Evolutionary conservation across 352 stramenopile genomes (phyloP).

Genomic region (Globisporangium alternatum): DNA sequence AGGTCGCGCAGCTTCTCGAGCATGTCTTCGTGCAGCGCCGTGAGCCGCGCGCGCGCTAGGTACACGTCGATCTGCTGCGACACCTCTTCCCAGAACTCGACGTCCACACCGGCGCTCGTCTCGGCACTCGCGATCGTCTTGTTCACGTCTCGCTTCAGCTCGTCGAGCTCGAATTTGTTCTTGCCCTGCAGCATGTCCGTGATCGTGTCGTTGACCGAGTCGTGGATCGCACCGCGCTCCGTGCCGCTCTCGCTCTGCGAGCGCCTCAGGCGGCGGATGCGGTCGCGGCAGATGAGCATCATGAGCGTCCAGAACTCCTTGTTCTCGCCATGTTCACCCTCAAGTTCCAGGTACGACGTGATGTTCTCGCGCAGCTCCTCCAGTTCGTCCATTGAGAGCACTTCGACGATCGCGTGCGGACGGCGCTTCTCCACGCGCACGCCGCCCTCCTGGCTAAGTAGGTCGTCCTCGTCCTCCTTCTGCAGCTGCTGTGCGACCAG

Average conservation of each 20-base stretch:
- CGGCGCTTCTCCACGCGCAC: conserved; percentile 82
- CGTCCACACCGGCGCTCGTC: conserved; percentile 76
- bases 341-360: conserved; percentile 88
- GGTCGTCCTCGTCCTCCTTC: conserved; percentile 77
- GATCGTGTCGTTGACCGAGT: conserved; percentile 85
- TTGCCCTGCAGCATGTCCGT: conserved; percentile 89
- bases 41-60: conserved; percentile 85
- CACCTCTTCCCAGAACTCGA: conserved; percentile 94
- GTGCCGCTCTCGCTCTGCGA: conserved; percentile 70
- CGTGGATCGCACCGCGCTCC: conserved; percentile 79
- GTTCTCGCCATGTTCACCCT: conserved; percentile 59
- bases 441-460: conserved; percentile 50
- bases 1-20: conserved; percentile 88
- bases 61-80: conserved; percentile 91
- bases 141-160: conserved; percentile 59
- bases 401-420: conserved; percentile 69
- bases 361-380: conserved; percentile 88
- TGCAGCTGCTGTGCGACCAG: conserved; percentile 81
- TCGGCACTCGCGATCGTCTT: conserved; percentile 60
- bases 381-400: conserved; percentile 79
- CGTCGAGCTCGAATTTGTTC: conserved; percentile 37
- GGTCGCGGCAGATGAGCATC: conserved; percentile 72
- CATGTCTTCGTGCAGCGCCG: conserved; percentile 93
- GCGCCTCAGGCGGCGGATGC: conserved; percentile 49
- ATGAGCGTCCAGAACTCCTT: conserved; percentile 88